Base-by-base conservation (phyloP, 2,329 filamentous ascomycete genomes). In the Meredithiella fracta region DNA sequence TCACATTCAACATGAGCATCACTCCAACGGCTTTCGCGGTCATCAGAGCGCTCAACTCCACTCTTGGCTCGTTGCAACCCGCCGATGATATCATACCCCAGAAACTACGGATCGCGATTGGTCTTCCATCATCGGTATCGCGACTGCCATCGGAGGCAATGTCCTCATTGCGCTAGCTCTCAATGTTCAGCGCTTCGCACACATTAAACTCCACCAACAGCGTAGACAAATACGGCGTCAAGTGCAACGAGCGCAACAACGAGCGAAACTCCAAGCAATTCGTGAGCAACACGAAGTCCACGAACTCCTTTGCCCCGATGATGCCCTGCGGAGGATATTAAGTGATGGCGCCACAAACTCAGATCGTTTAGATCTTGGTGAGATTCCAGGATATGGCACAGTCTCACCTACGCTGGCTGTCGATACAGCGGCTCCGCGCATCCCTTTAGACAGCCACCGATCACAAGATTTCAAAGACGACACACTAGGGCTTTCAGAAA, bases 141-240 rank as follows among this genome's bases (percentile, higher is more conserved):
- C 91, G 55, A 94, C 90, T 2, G 90, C 92, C 53, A 94, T 98
- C 64, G 77, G 85, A 53, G 92, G 92, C 56, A 98, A 98, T 64
- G 73, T 96, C 34, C 77, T 98, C 54, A 97, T 98, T 62, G 94
- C 91, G 0, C 82, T 98, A 60, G 92, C 92, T 11, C 79, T 98
- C 59, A 98, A 98, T 66, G 91, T 94, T 52, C 92, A 98, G 69
- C 82, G 92, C 61, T 97, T 97, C 67, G 91, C 92, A 34, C 92
- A 98, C 66, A 87, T 92, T 57, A 79, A 84, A 57, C 76, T 98
- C 60, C 81, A 87, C 60, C 77, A 82, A 62, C 82, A 90, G 66
- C 80, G 77, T 62, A 73, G 77, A 49, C 75, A 78, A 60, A 71
- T 75, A 49, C 75, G 77, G 53, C 72, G 75, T 59, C 74, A 73